Base-by-base conservation (phyloP, 345 rosid genomes). In the Acer yangbiense region DNA sequence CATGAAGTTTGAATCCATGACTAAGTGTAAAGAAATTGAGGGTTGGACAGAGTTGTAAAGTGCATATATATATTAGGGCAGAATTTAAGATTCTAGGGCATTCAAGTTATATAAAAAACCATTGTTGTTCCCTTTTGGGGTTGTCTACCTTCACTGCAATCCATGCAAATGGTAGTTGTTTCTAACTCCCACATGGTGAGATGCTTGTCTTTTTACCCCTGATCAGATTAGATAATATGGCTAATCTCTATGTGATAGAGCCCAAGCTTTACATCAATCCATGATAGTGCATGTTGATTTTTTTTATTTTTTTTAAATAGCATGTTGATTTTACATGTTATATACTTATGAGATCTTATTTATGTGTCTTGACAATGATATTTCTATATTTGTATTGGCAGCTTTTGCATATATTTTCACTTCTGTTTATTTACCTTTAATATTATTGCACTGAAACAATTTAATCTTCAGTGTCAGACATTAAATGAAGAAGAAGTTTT, bases 401-500 rank as follows among this genome's bases (percentile, higher is more conserved):
- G 23, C 41, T 21, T 68, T 41, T 67, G n/a, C 11, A 43, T 7
- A 68, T 71, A 62, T 71, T 54, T 67, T 68, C 43, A 2, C 63
- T 69, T 73, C 43, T 62, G 57, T 35, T 27, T 27, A 17, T 16
- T 14, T 20, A 32, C 61, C 69, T 68, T 63, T 71, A 70, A 29
- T 54, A 0, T 29, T 71, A 23, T 44, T 35, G 52, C 61, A 12
- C 75, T 50, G 10, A 25, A 44, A 27, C 27, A 35, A 78, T 64
- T 32, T 55, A 32, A 75, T 72, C 3, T 80, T 46, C 90, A 92
- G 99, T 96, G 98, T 78, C 93, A 89, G 76, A 92, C 98, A 69
- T 82, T 92, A 68, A 94, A 94, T 54, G 98, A 96, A 86, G 97
- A 96, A 85, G 97, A 94, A 82, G 94, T 94, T 72, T 96, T 94